A percentile compares a stretch with the other conserved stretches of the same genome.
Conservation (phyloP, 2,329 filamentous ascomycete genomes). For the Alternaria dauci region DNA sequence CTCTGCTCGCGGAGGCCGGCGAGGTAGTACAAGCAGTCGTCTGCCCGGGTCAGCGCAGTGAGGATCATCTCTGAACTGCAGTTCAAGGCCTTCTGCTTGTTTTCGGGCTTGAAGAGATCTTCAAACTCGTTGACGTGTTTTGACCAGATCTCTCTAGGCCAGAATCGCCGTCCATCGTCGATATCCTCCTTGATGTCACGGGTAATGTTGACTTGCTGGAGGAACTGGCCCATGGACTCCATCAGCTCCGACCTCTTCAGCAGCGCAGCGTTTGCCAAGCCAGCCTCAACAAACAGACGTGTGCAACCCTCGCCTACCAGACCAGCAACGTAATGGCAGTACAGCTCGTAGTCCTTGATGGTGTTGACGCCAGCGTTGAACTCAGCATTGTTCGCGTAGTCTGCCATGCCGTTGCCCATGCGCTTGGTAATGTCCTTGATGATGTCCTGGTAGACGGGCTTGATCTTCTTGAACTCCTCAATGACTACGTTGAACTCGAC, state of each 20-base stretch:
- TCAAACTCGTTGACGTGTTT: constrained; percentile 91
- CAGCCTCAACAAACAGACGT: constrained; percentile 84
- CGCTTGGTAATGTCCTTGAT: constrained; percentile 91
- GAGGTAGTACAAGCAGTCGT: constrained; percentile 98
- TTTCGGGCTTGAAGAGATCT: constrained; percentile 84
- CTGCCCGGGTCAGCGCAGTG: constrained; percentile 83
- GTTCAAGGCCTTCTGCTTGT: constrained; percentile 79
- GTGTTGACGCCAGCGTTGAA: constrained; percentile 84
- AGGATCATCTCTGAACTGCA: constrained; percentile 95
- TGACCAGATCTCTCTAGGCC: constrained; percentile 95
- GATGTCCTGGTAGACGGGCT: constrained; percentile 82
- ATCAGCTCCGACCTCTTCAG: constrained; percentile 80
- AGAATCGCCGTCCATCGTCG: constrained; percentile 88
- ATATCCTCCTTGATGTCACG: constrained; percentile 92
- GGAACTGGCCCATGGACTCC: constrained; percentile 95
- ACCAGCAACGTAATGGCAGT: constrained; percentile 98
- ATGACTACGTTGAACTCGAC: constrained; percentile 92
- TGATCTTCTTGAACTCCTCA: constrained; percentile 85
- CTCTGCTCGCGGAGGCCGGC: constrained; percentile 94
- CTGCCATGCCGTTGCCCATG: constrained; percentile 99
- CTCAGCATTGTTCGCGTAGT: constrained; percentile 87
- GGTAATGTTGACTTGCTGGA: constrained; percentile 99
- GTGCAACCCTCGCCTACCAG: constrained; percentile 96
- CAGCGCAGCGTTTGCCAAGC: constrained; percentile 85
- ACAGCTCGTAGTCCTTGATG: constrained; percentile 89